A percentile compares a stretch with the other conserved stretches of the same genome.
phyloP scores from a whole-genome alignment of 1,139 yeast genomes.

The Kodamaea plutei region DNA sequence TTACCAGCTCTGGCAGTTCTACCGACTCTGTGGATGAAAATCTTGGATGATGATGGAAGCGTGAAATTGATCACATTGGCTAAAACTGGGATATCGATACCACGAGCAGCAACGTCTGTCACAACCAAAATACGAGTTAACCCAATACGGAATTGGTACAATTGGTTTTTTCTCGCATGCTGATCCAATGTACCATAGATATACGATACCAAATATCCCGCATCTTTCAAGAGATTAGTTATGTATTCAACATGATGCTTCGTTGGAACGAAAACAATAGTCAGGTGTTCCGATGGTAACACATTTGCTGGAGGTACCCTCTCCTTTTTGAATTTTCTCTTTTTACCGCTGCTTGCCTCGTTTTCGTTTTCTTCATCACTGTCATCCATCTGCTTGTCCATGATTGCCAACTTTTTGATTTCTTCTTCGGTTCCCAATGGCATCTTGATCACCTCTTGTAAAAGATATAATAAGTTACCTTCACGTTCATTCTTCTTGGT shows the following conservation, averaged over 20 bases:
- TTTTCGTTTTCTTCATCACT: constrained; percentile 43
- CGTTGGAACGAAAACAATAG: constrained; percentile 93
- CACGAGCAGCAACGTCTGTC: constrained; percentile 99
- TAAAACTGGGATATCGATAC: constrained; percentile 95
- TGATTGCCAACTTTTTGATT: constrained; percentile 47
- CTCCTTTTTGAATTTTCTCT: constrained; percentile 47
- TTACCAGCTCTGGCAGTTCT: constrained; percentile 99
- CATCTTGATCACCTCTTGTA: constrained; percentile 82
- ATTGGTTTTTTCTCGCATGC: constrained; percentile 86
- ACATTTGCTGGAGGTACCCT: constrained; percentile 75
- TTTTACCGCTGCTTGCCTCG: constrained; percentile 21
- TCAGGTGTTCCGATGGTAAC: constrained; percentile 72
- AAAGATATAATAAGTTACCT: constrained; percentile 68
- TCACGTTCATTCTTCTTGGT: constrained; percentile 85
- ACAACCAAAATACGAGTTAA: constrained; percentile 81
- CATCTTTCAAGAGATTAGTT: constrained; percentile 59
- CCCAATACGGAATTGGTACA: constrained; percentile 81
- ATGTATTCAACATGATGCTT: constrained; percentile 96
- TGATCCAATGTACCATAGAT: constrained; percentile 95
- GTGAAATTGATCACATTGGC: constrained; percentile 92
- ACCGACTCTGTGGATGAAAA: constrained; percentile 95
- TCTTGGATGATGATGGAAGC: constrained; percentile 87
- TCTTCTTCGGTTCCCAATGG: constrained; percentile 74
- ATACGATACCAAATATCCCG: constrained; percentile 84
- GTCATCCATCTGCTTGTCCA: constrained; percentile 44